A percentile compares a stretch with the other conserved stretches of the same genome.
Conservation (phyloP, 192 early-diverging fungal species). For the Oehlia diaphana region DNA sequence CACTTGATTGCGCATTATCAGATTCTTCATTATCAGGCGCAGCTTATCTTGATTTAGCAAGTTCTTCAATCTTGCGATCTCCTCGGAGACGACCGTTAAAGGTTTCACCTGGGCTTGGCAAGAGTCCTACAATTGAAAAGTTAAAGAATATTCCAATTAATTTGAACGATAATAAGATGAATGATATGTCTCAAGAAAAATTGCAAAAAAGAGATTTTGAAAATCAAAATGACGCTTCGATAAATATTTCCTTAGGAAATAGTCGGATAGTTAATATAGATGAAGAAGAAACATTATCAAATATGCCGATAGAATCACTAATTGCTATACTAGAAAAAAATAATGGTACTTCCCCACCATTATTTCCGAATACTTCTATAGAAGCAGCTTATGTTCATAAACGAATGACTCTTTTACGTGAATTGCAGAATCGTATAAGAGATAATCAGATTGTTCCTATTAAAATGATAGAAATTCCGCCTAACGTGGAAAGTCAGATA, state of each 20-base stretch:
- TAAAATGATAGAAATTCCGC: constrained; percentile 60
- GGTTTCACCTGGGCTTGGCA: neutral
- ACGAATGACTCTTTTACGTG: constrained; percentile 66
- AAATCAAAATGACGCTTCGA: neutral
- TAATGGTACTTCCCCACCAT: constrained; percentile 55
- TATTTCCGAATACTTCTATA: constrained; percentile 65
- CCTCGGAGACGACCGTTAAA: constrained; percentile 22
- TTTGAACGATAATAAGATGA: neutral
- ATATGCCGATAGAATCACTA: constrained; percentile 56
- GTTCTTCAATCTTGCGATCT: constrained; percentile 9
- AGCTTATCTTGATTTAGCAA: constrained; percentile 41
- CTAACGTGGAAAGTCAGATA: constrained; percentile 64
- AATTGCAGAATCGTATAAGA: constrained; percentile 70
- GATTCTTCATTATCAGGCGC: constrained; percentile 26
- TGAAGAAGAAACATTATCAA: neutral
- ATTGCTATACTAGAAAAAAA: constrained; percentile 64
- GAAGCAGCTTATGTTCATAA: constrained; percentile 77
- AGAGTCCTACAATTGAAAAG: neutral
- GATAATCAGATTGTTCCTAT: constrained; percentile 68
- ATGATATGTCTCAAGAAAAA: neutral
- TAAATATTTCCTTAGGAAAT: neutral
- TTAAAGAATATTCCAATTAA: neutral
- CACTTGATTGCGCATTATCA: neutral
- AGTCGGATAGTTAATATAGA: neutral
- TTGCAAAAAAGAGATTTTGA: neutral